Percentiles rank a stretch among this genome's conserved stretches.
Conservation (phyloP, 2,329 filamentous ascomycete species). For the Aspergillus brasiliensis region DNA sequence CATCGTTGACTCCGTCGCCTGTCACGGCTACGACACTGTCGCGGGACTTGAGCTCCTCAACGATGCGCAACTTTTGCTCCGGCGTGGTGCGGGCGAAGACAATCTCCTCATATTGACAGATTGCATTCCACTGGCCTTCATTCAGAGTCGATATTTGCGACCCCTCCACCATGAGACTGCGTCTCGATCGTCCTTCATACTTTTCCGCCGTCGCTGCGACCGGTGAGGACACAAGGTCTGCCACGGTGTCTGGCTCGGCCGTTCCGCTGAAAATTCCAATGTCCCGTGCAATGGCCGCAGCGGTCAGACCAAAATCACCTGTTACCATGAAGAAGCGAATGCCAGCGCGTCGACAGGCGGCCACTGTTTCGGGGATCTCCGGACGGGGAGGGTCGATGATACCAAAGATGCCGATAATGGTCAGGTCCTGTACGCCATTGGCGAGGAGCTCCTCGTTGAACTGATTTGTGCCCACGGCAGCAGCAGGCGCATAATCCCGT, state of each 20-base stretch:
- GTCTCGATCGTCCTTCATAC: constrained; percentile 25
- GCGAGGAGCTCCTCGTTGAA: constrained; percentile 55
- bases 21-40: constrained; percentile 47
- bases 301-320: constrained; percentile 46
- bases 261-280: constrained; percentile 47
- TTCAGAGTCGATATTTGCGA: constrained; percentile 67
- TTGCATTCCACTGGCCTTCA: constrained; percentile 67
- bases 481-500: constrained; percentile 54
- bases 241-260: constrained; percentile 56
- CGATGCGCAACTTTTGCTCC: constrained; percentile 48
- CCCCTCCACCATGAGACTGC: constrained; percentile 66
- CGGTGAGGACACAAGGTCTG: constrained; percentile 47
- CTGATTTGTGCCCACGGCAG: constrained; percentile 49
- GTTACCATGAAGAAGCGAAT: constrained; percentile 49
- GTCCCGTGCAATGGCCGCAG: constrained; percentile 43
- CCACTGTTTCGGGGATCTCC: constrained; percentile 40
- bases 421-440: constrained; percentile 46
- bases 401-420: constrained; percentile 56
- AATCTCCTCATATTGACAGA: constrained; percentile 59
- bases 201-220: not conserved
- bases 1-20: constrained; percentile 41
- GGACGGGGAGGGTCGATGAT: constrained; percentile 45
- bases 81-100: constrained; percentile 48
- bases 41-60: constrained; percentile 42
- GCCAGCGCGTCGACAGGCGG: constrained; percentile 38